Evolutionary conservation across 352 stramenopile genomes (phyloP), one percentile per base, ranked within the genome.

Genomic region (Hyphochytrium catenoides): DNA sequence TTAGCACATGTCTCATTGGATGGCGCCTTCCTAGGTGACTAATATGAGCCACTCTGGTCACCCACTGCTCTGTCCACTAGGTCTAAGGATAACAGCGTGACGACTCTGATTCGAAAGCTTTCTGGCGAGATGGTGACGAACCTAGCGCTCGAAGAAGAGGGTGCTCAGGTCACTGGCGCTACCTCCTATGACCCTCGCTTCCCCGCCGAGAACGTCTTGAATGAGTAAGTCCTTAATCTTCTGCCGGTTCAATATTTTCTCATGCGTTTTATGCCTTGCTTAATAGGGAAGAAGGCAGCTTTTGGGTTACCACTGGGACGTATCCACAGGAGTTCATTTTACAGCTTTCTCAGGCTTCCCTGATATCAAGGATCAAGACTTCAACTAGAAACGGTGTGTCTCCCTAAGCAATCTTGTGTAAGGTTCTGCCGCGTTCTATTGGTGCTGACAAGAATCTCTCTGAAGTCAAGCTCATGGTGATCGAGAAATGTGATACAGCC

Each of bases 321-420:
- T 82, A 74, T 34, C 65, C 68, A 0, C 68, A 82, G 40, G 68
- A 82, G 44, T 59, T 82, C 12, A 52, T 82, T 12, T 46, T 82
- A 20, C 68, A 82, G 45, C 41, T 78, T 8, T 60, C 65, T n/a
- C 78, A 61, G 16, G 67, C 57, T 7, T 65, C 65, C 8, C 70
- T 63, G 4, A 59, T 82, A 24, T 74, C 62, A 37, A 56, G 62
- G 34, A 56, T 74, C 33, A 82, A 78, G 44, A 73, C 64, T 28
- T 82, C 65, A 65, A 76, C 50, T 7, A 57, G 54, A 19, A 76
- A 77, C 36, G 51, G 39, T 40, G 34, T 23, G 18, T 18, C 31
- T 23, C 22, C 19, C 31, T 19, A 20, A 16, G 2, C 29, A 15
- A 36, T 2, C 12, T 31, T 16, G 15, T 17, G 6, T 14, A 44